phyloP scores from a whole-genome alignment of 108 stramenopile genomes.

The Skeletonema costatum region DNA sequence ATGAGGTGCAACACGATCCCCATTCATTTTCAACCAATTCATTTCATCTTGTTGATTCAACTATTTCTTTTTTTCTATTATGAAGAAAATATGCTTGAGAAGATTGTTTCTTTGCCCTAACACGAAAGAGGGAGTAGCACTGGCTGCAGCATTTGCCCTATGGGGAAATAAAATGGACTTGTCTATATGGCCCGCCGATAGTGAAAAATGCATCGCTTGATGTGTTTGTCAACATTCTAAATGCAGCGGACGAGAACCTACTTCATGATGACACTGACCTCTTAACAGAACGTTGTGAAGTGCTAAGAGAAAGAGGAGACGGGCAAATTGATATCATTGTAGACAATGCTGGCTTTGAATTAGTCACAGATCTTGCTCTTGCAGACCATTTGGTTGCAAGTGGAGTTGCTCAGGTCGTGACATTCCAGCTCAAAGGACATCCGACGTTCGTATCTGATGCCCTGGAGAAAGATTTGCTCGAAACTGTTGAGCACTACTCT shows the following conservation, averaged over 20 bases:
- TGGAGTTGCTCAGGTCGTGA: conserved; percentile 78
- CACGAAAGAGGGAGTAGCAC: conserved; percentile 58
- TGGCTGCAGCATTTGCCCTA: conserved; percentile 76
- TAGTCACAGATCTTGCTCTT: conserved; percentile 91
- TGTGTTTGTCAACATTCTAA: conserved; percentile 80
- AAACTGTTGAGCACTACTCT: conserved; percentile 79
- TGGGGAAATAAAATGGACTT: conserved; percentile 99
- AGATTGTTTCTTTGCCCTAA: conserved; percentile 56
- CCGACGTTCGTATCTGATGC: conserved; percentile 98
- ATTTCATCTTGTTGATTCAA: too few relatives aligned
- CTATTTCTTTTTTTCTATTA: too few relatives aligned
- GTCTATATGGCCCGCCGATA: conserved; percentile 92
- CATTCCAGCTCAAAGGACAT: conserved; percentile 93
- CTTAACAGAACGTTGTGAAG: conserved; percentile 63
- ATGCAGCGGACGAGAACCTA: conserved; percentile 75
- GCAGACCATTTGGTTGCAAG: conserved; percentile 88
- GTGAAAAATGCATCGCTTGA: conserved; percentile 55
- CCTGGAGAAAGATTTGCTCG: conserved; percentile 84
- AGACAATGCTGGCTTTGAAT: conserved; percentile 97
- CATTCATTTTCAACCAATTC: too few relatives aligned
- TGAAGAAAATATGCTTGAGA: conserved; percentile 62
- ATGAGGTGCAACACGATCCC: too few relatives aligned
- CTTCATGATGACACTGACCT: conserved; percentile 87
- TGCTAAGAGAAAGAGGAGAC: conserved; percentile 64
- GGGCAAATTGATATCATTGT: conserved; percentile 92